Base-by-base conservation (phyloP, 441 rosid species). In the Populus hybrid region DNA sequence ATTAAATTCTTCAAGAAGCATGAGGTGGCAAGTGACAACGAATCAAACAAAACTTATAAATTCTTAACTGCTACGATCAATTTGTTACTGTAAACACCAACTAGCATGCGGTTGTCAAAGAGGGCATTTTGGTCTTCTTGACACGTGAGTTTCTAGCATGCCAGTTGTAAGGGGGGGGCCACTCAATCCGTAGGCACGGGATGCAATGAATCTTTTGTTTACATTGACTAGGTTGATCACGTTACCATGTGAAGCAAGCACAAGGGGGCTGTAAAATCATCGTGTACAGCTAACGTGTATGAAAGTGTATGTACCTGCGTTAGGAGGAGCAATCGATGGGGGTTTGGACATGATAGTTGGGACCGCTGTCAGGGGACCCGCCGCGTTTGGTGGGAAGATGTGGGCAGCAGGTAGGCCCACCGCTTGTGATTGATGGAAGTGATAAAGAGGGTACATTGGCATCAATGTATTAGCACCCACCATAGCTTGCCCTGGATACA, bases 361-460 rank as follows among this genome's bases (percentile, higher is more conserved):
- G 66, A 82, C 84, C 0, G 88, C 23, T 10, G 83, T 23, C 46
- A 87, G 72, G 80, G 86, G 84, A 3, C 86, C 87, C 21, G 84
- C 85, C 0, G 89, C 76, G 10, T 86, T 50, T 14, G 87, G 78
- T 2, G 89, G 90, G 71, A 85, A 85, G 70, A 87, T 70, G 75
- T 89, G 93, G 66, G 87, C 89, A 9, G 86, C 90, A 8, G 94
- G 97, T 11, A 90, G 80, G 57, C 95, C 98, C 82, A 93, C 79
- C 23, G 95, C 81, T 40, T 85, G 95, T 28, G 95, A 86, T 74
- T 88, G 95, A 38, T 90, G 95, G 82, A 81, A 84, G 42, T 90
- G 97, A 74, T 92, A 92, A 6, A 88, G 73, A 38, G 95, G 93
- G 90, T 92, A 91, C 89, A 95, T 79, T 30, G 97, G 93, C 92